Percentiles rank a stretch among this genome's conserved stretches.
Evolutionary conservation across 73 alveolate species (phyloP).

Genomic region (Strombidium stylifer): DNA sequence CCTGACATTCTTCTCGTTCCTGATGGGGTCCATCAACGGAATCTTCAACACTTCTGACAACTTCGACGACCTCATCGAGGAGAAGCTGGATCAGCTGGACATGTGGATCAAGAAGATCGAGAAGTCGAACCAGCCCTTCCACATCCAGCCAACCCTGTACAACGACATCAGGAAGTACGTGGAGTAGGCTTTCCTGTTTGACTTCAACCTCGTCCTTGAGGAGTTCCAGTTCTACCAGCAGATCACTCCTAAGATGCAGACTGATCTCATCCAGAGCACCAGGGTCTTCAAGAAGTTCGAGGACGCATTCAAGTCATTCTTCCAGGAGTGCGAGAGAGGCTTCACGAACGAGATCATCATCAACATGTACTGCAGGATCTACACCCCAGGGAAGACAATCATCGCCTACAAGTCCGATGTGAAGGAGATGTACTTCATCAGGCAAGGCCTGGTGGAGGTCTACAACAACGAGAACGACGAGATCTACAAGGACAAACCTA

Average conservation of each 20-base stretch:
- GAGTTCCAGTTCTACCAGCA: constrained; percentile 42
- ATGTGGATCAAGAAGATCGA: constrained; percentile 47
- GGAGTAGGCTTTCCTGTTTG: constrained; percentile 10
- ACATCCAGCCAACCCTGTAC: constrained; percentile 28
- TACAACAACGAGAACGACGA: too few species aligned
- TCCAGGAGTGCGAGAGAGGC: constrained; percentile 43
- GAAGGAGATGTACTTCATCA: constrained; percentile 29
- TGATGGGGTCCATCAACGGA: constrained; percentile 36
- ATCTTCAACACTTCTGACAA: constrained; percentile 10
- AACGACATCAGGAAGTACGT: constrained; percentile 16
- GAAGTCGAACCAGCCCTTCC: constrained; percentile 22
- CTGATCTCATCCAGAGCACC: constrained; percentile 17
- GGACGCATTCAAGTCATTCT: constrained; percentile 22
- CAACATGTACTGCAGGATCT: constrained; percentile 32
- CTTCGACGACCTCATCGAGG: constrained; percentile 22
- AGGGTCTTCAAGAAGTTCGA: constrained; percentile 23
- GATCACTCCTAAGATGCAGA: constrained; percentile 42
- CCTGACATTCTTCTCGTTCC: constrained; percentile 28
- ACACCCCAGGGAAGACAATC: constrained; percentile 10
- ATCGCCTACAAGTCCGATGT: constrained; percentile 5
- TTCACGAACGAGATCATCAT: constrained; percentile 33
- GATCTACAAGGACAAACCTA: neutral
- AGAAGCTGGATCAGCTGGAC: constrained; percentile 13
- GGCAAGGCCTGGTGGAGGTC: constrained; percentile 33
- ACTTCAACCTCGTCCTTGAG: constrained; percentile 23